Conservation (phyloP, 805 yeast genomes). For the Lipomyces spencermartinsiae region DNA sequence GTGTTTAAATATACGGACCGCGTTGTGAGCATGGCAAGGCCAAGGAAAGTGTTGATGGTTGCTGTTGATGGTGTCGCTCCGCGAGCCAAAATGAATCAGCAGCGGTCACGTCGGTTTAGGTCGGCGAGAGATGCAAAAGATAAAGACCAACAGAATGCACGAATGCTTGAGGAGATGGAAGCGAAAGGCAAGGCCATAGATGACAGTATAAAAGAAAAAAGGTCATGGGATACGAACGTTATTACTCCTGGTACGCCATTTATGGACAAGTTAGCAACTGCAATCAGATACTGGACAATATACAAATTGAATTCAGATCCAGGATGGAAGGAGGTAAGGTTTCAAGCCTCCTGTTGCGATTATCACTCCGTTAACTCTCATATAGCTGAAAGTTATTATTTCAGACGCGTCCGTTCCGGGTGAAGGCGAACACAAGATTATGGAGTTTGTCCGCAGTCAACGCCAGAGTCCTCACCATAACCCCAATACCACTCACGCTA, state of each 20-base stretch:
- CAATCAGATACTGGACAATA: slow-evolving; percentile 89
- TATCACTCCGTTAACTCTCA: neutral
- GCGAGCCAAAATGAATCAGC: slow-evolving; percentile 97
- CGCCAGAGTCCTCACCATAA: slow-evolving; percentile 84
- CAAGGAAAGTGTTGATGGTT: slow-evolving; percentile 87
- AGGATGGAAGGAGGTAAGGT: slow-evolving; percentile 74
- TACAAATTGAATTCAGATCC: slow-evolving; percentile 87
- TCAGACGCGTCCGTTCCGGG: slow-evolving; percentile 98
- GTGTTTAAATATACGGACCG: slow-evolving; percentile 92
- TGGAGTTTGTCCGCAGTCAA: slow-evolving; percentile 93
- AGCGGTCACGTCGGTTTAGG: slow-evolving; percentile 89
- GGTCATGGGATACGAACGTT: slow-evolving; percentile 93
- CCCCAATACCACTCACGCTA: slow-evolving; percentile 94
- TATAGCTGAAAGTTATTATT: slow-evolving; percentile 74
- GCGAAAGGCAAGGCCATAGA: slow-evolving; percentile 77
- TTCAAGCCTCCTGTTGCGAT: neutral
- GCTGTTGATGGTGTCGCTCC: slow-evolving; percentile 99
- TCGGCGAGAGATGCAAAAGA: slow-evolving; percentile 87
- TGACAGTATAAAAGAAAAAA: slow-evolving; percentile 71
- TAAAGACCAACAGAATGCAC: slow-evolving; percentile 72
- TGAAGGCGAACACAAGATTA: slow-evolving; percentile 98
- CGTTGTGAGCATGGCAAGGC: slow-evolving; percentile 91
- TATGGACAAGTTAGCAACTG: slow-evolving; percentile 85
- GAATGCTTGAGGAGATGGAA: slow-evolving; percentile 63
- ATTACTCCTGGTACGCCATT: slow-evolving; percentile 99